Conservation (phyloP, 176 grass and related monocot species). For the Cocos nucifera region DNA sequence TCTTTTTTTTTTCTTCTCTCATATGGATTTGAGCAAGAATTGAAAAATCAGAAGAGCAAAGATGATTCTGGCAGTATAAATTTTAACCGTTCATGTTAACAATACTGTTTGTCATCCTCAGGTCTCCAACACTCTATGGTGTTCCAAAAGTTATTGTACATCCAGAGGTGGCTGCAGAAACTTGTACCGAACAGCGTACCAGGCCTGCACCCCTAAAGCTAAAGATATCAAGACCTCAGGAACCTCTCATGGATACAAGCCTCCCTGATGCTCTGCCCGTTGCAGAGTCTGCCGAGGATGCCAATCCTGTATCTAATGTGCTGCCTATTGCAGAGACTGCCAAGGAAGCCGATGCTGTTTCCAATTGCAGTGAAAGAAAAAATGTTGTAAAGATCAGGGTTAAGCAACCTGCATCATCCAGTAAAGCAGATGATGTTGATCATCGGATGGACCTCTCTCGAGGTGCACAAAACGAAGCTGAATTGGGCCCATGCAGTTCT, state of each 20-base stretch:
- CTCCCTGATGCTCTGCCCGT: conserved; percentile 38
- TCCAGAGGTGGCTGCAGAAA: conserved; percentile 32
- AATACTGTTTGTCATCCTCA: conserved; percentile 20
- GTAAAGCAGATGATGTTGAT: conserved; percentile 69
- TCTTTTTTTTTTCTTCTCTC: no score
- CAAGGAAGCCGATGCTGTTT: conserved; percentile 81
- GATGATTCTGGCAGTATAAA: no score
- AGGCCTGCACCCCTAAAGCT: conserved; percentile 39
- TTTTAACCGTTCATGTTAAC: no score
- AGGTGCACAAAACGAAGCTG: conserved; percentile 63
- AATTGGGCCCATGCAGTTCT: conserved; percentile 75
- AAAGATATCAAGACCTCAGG: conserved; percentile 43
- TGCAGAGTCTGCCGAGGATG: conserved; percentile 54
- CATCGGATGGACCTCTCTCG: conserved; percentile 32
- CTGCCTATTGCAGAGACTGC: conserved; percentile 40
- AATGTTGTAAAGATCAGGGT: conserved; percentile 89
- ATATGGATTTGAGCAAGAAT: no score
- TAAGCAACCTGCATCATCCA: conserved; percentile 56
- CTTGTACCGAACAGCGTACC: conserved; percentile 38
- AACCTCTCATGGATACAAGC: conserved; percentile 61
- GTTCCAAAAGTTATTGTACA: conserved; percentile 40
- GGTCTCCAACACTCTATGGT: conserved; percentile 73
- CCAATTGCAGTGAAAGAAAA: conserved; percentile 76
- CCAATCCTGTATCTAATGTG: conserved; percentile 49
- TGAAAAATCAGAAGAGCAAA: no score